phyloP scores from a whole-genome alignment of 345 rosid species.

The Moricandia arvensis region DNA sequence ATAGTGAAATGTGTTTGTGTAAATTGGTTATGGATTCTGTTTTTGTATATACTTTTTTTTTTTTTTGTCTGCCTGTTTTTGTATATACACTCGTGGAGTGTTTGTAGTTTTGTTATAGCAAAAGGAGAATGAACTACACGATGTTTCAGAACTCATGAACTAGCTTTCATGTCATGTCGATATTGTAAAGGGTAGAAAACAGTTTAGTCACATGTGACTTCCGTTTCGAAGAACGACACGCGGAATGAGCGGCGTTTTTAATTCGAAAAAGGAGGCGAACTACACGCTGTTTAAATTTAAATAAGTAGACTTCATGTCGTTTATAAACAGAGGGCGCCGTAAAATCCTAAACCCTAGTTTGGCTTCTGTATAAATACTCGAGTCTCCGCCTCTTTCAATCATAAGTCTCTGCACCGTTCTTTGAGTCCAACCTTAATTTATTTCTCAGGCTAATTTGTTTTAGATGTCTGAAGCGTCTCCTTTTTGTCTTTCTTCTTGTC shows the following conservation, averaged over 20 bases:
- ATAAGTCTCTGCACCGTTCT: neutral
- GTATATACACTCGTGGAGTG: neutral
- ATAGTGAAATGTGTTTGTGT: too few relatives aligned
- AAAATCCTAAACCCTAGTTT: conserved; percentile 13
- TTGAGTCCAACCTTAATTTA: neutral
- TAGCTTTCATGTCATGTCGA: conserved; percentile 1
- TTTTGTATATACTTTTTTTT: too few relatives aligned
- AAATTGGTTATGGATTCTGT: neutral
- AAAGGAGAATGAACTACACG: neutral
- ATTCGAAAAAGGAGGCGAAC: neutral
- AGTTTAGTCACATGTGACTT: neutral
- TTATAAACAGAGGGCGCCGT: neutral
- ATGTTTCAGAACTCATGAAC: neutral
- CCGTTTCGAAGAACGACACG: neutral
- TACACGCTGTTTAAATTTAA: conserved; percentile 2
- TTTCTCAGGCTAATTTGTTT: neutral
- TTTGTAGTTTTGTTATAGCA: conserved; percentile 7
- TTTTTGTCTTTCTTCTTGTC: too few relatives aligned
- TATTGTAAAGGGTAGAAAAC: neutral
- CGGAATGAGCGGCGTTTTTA: conserved; percentile 2
- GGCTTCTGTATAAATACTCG: neutral
- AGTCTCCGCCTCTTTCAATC: neutral
- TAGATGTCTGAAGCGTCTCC: too few relatives aligned
- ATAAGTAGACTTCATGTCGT: conserved; percentile 11
- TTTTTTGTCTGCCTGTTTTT: too few relatives aligned